Base-by-base conservation (phyloP, 2,329 filamentous ascomycete species). In the Thielaviopsis cerberus region DNA sequence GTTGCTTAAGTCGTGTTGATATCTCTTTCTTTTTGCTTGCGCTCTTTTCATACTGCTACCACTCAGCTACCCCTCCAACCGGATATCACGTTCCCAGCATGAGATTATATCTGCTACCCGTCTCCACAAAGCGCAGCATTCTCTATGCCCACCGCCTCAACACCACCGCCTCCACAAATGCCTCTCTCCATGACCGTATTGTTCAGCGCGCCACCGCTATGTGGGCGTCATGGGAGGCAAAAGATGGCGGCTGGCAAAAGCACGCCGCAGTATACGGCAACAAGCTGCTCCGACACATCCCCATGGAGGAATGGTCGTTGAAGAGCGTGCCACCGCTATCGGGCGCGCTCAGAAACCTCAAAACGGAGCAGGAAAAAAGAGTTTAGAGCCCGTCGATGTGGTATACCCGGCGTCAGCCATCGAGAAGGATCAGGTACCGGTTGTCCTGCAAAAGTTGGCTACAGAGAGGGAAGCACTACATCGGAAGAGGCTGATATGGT, bases 241-340 rank as follows among this genome's bases (percentile, higher is more conserved):
- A 84, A 63, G 82, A 90, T 20, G 76, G 76, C 51, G 86, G 87
- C 57, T 97, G 92, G 92, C 88, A 96, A 74, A 88, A 85, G 67
- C 81, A 81, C 64, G 77, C 96, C 22, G 91, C 92, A 56, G 76
- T 79, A 60, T 94, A 91, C 69, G 92, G 92, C 58, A 96, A 98
- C 71, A 75, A 81, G 54, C 81, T 88, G 17, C 80, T 98, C 61
- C 83, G 87, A 65, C 81, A 88, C 62, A 94, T 98, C 65, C 87
- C 92, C 2, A 96, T 87, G 69, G 87, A 97, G 71, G 92, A 98
- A 83, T 98, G 92, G 92, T 89, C 88, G 0, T 76, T 98, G 64
- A 97, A 97, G 73, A 94, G 88, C 37, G 83, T 98, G 56, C 92
- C 92, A 51, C 84, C 90, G 23, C 75, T 94, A 64, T 88, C 82